Conservation (phyloP, 2,329 filamentous ascomycete species). For the Rutstroemia sydowiana region DNA sequence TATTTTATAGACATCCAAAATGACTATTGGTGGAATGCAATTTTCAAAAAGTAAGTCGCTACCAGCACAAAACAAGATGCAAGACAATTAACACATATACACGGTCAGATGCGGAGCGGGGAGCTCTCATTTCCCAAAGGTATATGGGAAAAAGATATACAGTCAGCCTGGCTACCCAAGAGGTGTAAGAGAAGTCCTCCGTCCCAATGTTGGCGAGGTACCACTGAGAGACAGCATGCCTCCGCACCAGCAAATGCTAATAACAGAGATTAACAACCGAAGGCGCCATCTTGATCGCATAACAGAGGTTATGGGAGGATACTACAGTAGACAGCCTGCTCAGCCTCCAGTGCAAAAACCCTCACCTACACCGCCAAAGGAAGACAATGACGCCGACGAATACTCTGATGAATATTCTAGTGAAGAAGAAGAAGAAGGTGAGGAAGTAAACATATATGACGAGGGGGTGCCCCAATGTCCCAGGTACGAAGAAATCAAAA, state of each 20-base stretch:
- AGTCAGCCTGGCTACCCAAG: background rate
- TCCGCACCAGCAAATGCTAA: background rate
- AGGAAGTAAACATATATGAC: background rate
- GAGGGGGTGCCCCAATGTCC: background rate
- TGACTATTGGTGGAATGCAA: constrained; percentile 2
- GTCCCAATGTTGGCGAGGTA: background rate
- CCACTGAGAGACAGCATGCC: background rate
- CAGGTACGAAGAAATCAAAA: constrained; percentile 1
- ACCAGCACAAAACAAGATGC: too few species aligned
- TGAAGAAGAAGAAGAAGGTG: background rate
- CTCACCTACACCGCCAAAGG: background rate
- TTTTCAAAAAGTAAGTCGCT: background rate
- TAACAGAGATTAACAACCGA: background rate
- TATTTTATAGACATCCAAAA: constrained; percentile 4
- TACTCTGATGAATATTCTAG: background rate
- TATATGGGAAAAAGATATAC: constrained; percentile 1
- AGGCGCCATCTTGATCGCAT: background rate
- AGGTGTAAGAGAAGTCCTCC: background rate
- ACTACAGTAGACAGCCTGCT: too few species aligned
- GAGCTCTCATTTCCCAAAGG: background rate
- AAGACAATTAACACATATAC: background rate
- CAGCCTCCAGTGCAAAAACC: background rate
- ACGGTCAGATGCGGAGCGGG: background rate
- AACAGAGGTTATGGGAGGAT: background rate
- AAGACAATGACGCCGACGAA: background rate